Evolutionary conservation across 768 basidiomycete genomes (phyloP).

Genomic region (Suillus fuscotomentosus): DNA sequence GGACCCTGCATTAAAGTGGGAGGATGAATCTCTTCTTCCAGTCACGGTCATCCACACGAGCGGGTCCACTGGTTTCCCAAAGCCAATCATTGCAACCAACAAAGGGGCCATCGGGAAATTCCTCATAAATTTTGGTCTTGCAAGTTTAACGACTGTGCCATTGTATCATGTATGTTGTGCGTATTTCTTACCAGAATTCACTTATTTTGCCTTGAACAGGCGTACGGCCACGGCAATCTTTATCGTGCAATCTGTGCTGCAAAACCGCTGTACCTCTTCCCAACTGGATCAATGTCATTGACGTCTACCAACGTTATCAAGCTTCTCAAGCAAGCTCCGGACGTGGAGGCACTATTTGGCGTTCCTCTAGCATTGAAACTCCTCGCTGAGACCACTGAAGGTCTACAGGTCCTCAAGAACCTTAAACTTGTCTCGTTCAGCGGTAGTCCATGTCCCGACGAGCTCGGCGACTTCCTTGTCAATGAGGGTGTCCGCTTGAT

Average conservation of each 20-base stretch:
- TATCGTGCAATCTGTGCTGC: slow-evolving; percentile 44
- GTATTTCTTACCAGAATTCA: neutral
- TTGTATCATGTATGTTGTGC: slow-evolving; percentile 29
- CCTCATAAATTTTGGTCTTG: slow-evolving; percentile 28
- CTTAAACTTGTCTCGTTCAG: slow-evolving; percentile 52
- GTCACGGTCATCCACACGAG: slow-evolving; percentile 25
- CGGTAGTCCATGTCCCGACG: slow-evolving; percentile 53
- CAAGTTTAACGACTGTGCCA: slow-evolving; percentile 25
- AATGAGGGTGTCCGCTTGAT: slow-evolving; percentile 48
- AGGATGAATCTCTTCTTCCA: slow-evolving; percentile 20
- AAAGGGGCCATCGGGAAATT: slow-evolving; percentile 34
- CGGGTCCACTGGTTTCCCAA: slow-evolving; percentile 47
- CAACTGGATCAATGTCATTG: slow-evolving; percentile 40
- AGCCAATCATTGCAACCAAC: slow-evolving; percentile 39
- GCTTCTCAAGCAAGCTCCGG: slow-evolving; percentile 34
- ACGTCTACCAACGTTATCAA: slow-evolving; percentile 43
- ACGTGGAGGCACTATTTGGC: slow-evolving; percentile 32
- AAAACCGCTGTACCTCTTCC: slow-evolving; percentile 43
- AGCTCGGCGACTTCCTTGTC: slow-evolving; percentile 50
- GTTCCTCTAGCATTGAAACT: slow-evolving; percentile 43
- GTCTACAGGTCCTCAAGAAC: slow-evolving; percentile 36
- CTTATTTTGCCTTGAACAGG: slow-evolving; percentile 10
- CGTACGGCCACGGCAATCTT: slow-evolving; percentile 22
- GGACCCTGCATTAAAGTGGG: slow-evolving; percentile 19
- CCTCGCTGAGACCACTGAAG: slow-evolving; percentile 47